Percentiles rank a stretch among this genome's conserved stretches.
Conservation (phyloP, 768 basidiomycete species). For the Punctularia strigosozonata region DNA sequence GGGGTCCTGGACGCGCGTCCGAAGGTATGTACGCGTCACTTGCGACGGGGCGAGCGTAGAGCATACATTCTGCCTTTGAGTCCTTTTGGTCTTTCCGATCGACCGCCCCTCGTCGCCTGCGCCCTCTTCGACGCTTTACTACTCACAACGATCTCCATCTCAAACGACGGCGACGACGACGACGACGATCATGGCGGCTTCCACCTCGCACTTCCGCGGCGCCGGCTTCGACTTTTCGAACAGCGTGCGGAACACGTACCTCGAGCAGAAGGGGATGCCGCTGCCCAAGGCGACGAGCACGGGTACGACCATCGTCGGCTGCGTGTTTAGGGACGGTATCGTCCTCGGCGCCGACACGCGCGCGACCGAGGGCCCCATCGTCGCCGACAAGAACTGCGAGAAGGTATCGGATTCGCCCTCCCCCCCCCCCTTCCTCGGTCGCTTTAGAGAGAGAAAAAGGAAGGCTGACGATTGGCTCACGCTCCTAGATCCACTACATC, state of each 20-base stretch:
- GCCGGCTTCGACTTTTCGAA: conserved; percentile 77
- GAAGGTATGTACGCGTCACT: not conserved
- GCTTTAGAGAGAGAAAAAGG: too few relatives aligned
- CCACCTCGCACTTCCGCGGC: conserved; percentile 32
- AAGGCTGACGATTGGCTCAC: too few relatives aligned
- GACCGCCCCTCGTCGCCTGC: not conserved
- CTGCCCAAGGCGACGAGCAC: conserved; percentile 83
- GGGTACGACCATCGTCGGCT: conserved; percentile 97
- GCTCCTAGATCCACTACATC: conserved; percentile 84
- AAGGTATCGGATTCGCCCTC: conserved; percentile 60
- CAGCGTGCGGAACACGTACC: conserved; percentile 58
- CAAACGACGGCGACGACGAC: too few relatives aligned
- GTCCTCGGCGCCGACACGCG: conserved; percentile 94
- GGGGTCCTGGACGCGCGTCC: too few relatives aligned
- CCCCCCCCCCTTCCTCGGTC: conserved; percentile 1
- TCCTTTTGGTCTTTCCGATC: not conserved
- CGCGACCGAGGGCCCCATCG: conserved; percentile 88
- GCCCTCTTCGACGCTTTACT: too few relatives aligned
- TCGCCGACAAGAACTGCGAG: conserved; percentile 99
- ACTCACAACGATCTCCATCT: too few relatives aligned
- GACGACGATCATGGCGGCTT: conserved; percentile 29
- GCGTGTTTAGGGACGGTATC: conserved; percentile 85
- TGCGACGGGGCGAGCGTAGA: too few relatives aligned
- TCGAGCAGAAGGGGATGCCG: conserved; percentile 57
- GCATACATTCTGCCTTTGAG: too few relatives aligned